Conservation (phyloP, 1,284 basidiomycete genomes). For the Ceratobasidium sp. region DNA sequence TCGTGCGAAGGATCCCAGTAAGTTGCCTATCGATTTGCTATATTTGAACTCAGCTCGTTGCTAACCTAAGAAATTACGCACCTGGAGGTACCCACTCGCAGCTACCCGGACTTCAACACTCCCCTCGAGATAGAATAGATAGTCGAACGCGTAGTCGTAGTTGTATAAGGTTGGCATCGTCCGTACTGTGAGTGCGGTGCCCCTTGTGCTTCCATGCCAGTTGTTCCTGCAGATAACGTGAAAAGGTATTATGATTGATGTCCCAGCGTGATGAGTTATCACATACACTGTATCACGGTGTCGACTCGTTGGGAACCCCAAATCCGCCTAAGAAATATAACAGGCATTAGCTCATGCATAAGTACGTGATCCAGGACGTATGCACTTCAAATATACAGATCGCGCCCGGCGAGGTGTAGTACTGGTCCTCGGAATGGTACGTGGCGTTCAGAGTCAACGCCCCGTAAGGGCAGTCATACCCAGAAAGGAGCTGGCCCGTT, state of each 20-base stretch:
- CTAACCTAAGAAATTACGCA: conserved; percentile 51
- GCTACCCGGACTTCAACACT: conserved; percentile 74
- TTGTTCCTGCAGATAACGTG: conserved; percentile 16
- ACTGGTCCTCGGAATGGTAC: conserved; percentile 63
- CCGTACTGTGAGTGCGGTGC: conserved; percentile 30
- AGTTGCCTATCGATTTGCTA: conserved; percentile 49
- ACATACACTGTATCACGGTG: conserved; percentile 56
- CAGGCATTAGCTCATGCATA: neutral
- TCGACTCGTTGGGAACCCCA: conserved; percentile 68
- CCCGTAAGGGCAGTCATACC: conserved; percentile 76
- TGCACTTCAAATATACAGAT: conserved; percentile 72
- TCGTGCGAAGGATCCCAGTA: conserved; percentile 52
- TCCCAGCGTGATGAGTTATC: too few species aligned
- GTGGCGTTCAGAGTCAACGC: conserved; percentile 70
- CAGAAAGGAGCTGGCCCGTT: conserved; percentile 50
- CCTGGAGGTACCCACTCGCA: conserved; percentile 76
- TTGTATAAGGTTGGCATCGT: conserved; percentile 39
- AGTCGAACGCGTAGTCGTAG: conserved; percentile 66
- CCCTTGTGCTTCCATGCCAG: conserved; percentile 45
- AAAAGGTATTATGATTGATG: conserved; percentile 18
- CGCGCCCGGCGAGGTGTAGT: conserved; percentile 64
- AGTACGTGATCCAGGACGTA: too few species aligned
- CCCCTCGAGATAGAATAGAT: conserved; percentile 75
- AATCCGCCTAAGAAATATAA: conserved; percentile 60
- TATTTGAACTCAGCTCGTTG: conserved; percentile 65